Conservation (phyloP, 2,329 filamentous ascomycete genomes). For the Hypoxylon sp. region DNA sequence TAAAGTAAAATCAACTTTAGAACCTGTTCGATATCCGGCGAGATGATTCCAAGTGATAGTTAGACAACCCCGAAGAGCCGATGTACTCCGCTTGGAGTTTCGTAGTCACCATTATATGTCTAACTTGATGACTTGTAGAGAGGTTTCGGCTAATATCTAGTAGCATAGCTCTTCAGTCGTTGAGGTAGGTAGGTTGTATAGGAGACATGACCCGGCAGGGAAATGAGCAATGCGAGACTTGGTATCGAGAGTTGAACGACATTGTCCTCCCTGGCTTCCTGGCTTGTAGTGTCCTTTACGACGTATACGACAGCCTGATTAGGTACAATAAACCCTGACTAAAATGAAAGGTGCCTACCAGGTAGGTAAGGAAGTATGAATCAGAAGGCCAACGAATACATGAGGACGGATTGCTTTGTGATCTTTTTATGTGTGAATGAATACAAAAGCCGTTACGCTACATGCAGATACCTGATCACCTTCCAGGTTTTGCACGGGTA, state of each 20-base stretch:
- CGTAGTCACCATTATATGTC: no score
- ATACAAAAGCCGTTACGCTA: no score
- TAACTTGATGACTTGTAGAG: background rate
- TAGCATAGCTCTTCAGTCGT: no score
- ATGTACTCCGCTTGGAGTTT: background rate
- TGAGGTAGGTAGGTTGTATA: no score
- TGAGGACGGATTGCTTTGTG: background rate
- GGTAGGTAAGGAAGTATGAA: background rate
- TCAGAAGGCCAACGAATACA: background rate
- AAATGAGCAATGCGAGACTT: background rate
- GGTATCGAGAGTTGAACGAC: background rate
- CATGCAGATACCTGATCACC: background rate
- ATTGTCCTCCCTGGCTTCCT: background rate
- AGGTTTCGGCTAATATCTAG: no score
- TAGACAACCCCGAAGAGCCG: background rate
- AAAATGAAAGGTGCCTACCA: background rate
- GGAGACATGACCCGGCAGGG: background rate
- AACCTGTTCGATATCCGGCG: background rate
- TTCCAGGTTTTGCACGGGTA: no score
- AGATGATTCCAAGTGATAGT: background rate
- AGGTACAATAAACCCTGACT: background rate
- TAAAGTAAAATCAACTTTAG: slow-evolving; percentile 5
- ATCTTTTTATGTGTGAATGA: background rate
- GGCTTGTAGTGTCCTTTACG: background rate
- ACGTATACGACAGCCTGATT: background rate